These are phyloP conservation scores for Sugiyamaella mastotermitis DNA, from an alignment of 805 yeast species.

Conservation along the genomic window DNA sequence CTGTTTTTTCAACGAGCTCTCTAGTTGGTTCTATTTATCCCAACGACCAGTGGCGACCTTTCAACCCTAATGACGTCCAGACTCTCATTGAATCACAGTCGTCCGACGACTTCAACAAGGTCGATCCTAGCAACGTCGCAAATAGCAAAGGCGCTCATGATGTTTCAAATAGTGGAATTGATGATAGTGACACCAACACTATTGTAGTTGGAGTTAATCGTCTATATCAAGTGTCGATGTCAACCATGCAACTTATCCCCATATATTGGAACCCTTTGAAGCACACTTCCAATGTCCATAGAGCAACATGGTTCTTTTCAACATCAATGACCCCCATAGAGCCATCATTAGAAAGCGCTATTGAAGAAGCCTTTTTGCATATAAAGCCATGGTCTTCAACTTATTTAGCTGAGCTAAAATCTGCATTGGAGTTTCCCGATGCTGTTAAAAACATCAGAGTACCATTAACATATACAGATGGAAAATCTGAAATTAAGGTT, in stretches of 20 bases:
- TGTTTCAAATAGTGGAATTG: constrained; percentile 26
- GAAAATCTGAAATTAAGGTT: constrained; percentile 12
- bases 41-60: constrained; percentile 26
- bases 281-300: constrained; percentile 28
- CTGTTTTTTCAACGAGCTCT: constrained; percentile 23
- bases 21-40: constrained; percentile 24
- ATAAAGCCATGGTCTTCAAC: constrained; percentile 25
- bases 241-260: constrained; percentile 25
- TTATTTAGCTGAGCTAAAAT: constrained; percentile 22
- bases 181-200: background rate
- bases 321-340: constrained; percentile 30
- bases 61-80: background rate
- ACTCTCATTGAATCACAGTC: background rate
- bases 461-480: constrained; percentile 19
- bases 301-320: constrained; percentile 34
- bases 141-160: constrained; percentile 26
- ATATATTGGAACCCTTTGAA: constrained; percentile 34
- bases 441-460: constrained; percentile 21
- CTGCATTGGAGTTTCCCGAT: constrained; percentile 24
- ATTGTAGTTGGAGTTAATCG: constrained; percentile 29
- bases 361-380: constrained; percentile 18
- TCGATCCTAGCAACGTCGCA: background rate
- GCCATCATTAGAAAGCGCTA: constrained; percentile 26
- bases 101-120: background rate
- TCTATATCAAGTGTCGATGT: constrained; percentile 23